Conservation (phyloP, 768 basidiomycete genomes). For the Gymnopilus junonius region DNA sequence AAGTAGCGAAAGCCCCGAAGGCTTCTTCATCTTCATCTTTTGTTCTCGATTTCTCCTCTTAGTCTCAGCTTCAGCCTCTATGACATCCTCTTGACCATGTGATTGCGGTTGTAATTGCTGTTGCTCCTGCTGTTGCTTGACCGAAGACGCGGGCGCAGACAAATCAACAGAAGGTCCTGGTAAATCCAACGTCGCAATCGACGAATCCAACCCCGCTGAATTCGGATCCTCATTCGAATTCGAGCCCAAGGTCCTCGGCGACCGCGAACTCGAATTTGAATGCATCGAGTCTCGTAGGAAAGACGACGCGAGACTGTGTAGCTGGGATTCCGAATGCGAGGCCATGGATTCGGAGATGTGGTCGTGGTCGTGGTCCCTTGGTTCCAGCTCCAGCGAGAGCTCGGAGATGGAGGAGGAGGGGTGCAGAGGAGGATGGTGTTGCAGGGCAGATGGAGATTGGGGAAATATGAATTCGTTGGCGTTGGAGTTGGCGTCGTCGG, state of each 20-base stretch:
- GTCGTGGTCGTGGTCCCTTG: conserved; percentile 8
- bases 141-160: too few species aligned
- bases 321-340: conserved; percentile 12
- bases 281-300: conserved; percentile 21
- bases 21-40: conserved; percentile 22
- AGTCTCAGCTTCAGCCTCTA: not conserved
- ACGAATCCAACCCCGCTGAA: conserved; percentile 21
- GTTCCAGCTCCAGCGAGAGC: conserved; percentile 19
- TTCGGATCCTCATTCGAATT: not conserved
- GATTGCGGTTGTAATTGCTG: not conserved
- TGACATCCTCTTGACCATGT: not conserved
- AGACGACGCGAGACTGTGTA: conserved; percentile 23
- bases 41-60: not conserved
- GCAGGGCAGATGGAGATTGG: conserved; percentile 8
- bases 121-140: not conserved
- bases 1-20: conserved; percentile 44
- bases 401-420: conserved; percentile 16
- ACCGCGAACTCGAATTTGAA: conserved; percentile 14
- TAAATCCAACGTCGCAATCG: conserved; percentile 17
- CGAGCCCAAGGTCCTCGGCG: conserved; percentile 2
- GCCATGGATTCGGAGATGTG: not conserved
- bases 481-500: not conserved
- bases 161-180: not conserved
- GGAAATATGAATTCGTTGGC: conserved; percentile 26
- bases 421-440: not conserved